Base-by-base conservation (phyloP, 352 stramenopile species). In the Phytophthora parvispora region DNA sequence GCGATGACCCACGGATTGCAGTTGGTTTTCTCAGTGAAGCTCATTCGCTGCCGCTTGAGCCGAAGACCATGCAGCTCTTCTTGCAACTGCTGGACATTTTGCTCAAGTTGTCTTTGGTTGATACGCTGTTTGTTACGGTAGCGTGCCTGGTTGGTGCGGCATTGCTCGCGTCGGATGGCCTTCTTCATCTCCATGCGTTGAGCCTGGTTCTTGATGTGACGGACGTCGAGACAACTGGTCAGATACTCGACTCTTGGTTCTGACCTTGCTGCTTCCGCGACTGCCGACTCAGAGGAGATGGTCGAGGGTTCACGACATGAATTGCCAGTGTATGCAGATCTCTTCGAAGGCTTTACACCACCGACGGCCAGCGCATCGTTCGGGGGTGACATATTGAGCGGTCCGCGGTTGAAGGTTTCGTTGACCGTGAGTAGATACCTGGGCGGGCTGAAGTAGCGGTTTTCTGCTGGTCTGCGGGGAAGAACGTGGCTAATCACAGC, bases 121-220 rank as follows among this genome's bases (percentile, higher is more conserved):
- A 29, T 27, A 5, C 55, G 60, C 22, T 67, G 40, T 58, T 53
- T 66, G 16, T 60, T 49, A 9, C 60, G 67, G 28, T 67, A 75
- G n/a, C 67, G 67, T 4, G 67, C 61, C 32, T 75, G 67, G 50
- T 69, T 75, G 42, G 16, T 29, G 6, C 61, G 67, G 32, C 63
- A 65, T 24, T 75, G 61, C 9, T 71, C 64, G 3, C 56, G 64
- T 61, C 64, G 55, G 8, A 34, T 67, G 8, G 63, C 28, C 22
- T 71, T 71, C 36, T 50, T 71, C 7, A 45, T 42, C 34, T 52
- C 54, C 10, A 55, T 7, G 8, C 6, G 15, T 4, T 42, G 55
- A 10, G 47, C 54, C 15, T 56, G 49, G 2, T 71, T 36, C 29
- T 42, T 25, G 6, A 40, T 51, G 4, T 31, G 45, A 0, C 25